Conservation (phyloP, 2,329 filamentous ascomycete genomes). For the Paecilomyces dactylethromorphus region DNA sequence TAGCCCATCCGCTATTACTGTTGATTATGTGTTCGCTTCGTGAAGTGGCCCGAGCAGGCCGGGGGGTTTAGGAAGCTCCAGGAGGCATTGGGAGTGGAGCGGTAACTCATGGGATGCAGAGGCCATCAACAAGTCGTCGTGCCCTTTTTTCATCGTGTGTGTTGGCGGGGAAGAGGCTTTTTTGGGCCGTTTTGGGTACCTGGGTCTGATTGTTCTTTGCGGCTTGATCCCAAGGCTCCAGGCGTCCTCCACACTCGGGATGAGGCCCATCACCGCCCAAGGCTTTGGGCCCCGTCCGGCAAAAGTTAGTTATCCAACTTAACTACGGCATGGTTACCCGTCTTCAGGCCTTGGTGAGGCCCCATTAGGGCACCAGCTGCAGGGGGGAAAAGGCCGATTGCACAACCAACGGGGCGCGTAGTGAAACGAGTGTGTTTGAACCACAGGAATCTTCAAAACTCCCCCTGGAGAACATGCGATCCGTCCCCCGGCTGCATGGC, state of each 20-base stretch:
- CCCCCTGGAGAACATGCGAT: too few species aligned
- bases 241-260: not conserved
- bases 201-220: not conserved
- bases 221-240: not conserved
- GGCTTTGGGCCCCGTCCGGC: not conserved
- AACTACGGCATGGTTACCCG: not conserved
- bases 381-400: not conserved
- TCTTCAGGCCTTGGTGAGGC: not conserved
- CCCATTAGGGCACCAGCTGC: not conserved
- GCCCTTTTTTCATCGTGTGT: not conserved
- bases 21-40: not conserved
- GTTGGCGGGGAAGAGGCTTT: not conserved
- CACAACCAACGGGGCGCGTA: not conserved
- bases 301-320: not conserved
- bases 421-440: too few species aligned
- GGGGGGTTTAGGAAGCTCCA: not conserved
- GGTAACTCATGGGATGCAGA: not conserved
- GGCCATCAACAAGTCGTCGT: not conserved
- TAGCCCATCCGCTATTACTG: not conserved
- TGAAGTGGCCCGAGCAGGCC: not conserved
- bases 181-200: not conserved
- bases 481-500: too few species aligned
- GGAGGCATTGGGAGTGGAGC: not conserved
- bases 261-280: conserved; percentile 1
- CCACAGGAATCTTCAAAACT: too few species aligned